These are phyloP conservation scores for Spathaspora sp. DNA, from an alignment of 805 yeast species.

Conservation along the genomic window DNA sequence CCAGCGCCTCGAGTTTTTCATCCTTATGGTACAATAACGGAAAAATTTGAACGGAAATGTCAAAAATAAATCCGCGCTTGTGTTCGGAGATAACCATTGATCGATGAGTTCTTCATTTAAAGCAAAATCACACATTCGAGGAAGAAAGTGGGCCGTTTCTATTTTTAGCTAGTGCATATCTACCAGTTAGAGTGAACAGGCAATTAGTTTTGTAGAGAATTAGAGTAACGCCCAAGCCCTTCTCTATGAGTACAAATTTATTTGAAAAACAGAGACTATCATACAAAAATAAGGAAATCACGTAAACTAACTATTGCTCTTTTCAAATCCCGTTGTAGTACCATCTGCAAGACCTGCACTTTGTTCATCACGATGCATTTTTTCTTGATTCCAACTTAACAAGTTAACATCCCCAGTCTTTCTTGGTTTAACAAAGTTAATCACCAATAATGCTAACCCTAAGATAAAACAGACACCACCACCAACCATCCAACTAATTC, in stretches of 20 bases:
- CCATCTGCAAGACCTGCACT: slow-evolving; percentile 6
- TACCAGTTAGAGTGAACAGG: background rate
- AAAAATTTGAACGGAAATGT: background rate
- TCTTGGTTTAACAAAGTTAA: slow-evolving; percentile 64
- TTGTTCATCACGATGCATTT: slow-evolving; percentile 6
- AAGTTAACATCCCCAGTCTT: slow-evolving; percentile 67
- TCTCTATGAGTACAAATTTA: background rate
- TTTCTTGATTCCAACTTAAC: slow-evolving; percentile 67
- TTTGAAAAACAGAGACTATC: background rate
- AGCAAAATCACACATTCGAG: too few species aligned
- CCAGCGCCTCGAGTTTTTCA: background rate
- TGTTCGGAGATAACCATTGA: too few species aligned
- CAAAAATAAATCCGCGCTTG: background rate
- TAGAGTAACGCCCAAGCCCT: background rate
- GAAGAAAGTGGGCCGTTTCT: too few species aligned
- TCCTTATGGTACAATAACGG: too few species aligned
- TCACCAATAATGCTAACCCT: slow-evolving; percentile 47
- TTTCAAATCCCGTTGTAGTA: slow-evolving; percentile 1
- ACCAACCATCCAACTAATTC: slow-evolving; percentile 69
- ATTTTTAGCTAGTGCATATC: too few species aligned
- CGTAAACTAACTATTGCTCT: background rate
- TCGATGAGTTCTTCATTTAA: too few species aligned
- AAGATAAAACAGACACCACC: slow-evolving; percentile 66
- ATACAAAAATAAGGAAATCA: background rate
- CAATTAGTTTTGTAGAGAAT: too few species aligned